Evolutionary conservation across 768 basidiomycete species (phyloP), one percentile per base, ranked within the genome.

Genomic region (Amanita pallidorosea): DNA sequence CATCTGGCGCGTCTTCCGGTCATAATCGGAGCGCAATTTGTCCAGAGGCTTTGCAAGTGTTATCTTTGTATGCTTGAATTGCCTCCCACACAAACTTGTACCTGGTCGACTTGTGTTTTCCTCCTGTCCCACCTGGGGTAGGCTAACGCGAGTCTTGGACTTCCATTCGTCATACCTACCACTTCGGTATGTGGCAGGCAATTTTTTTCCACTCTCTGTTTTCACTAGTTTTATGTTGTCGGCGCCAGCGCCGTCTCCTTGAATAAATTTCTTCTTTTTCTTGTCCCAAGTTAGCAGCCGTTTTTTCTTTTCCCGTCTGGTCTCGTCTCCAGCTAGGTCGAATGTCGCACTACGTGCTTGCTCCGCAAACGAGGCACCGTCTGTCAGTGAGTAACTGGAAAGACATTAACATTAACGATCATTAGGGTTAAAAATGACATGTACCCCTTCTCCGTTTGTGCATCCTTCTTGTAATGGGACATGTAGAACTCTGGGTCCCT

Each of bases 101-200:
- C 58, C 51, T n/a, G 61, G 63, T 42, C 56, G 55, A 37, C 62
- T 57, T 25, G 62, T 60, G 43, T 73, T 70, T 64, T 95, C 93
- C 3, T 68, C 72, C 62, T 96, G 93, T 17, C 94, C 94, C n/a
- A 86, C 73, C 53, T 77, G 77, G 0, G 93, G 93, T 33, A 97
- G 64, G 53, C 68, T 74, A n/a, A 80, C 68, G 35, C 78, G 81
- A 46, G 74, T 81, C 66, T 88, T 89, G 54, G 77, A 73, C 65
- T 85, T 88, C 96, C 96, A 99, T 63, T 95, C 92, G 51, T 95
- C 89, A 64, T 90, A 99, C 13, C 90, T 81, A 9, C 96, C 96
- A 57, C 87, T 91, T 47, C 88, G 83, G 67, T 92, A 99, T 8
- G 84, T 84, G 3, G 92, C 92, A 3, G 96, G 95, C 17, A 99